A percentile compares a stretch with the other conserved stretches of the same genome.
Evolutionary conservation across 2,329 filamentous ascomycete genomes (phyloP).

Genomic region (Fusarium euwallaceae): DNA sequence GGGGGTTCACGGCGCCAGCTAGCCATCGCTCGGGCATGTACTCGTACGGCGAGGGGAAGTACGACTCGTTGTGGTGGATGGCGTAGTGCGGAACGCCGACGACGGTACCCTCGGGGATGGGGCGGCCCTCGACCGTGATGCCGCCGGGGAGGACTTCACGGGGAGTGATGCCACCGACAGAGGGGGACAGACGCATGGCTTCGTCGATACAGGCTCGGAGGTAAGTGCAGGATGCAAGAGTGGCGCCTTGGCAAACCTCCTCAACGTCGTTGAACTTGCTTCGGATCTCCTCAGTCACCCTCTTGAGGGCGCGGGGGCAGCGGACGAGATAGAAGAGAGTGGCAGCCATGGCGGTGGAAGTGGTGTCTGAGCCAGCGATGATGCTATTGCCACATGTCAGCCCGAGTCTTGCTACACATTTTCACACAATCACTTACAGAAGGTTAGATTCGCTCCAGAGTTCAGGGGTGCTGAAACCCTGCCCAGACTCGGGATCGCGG

Average conservation of each 20-base stretch:
- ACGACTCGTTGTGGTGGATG: slow-evolving; percentile 74
- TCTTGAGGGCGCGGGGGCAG: slow-evolving; percentile 61
- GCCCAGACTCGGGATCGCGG: slow-evolving; percentile 77
- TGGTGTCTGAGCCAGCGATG: slow-evolving; percentile 80
- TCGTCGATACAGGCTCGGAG: slow-evolving; percentile 75
- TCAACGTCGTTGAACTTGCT: slow-evolving; percentile 63
- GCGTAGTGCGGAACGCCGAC: slow-evolving; percentile 76
- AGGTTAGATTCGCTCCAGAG: slow-evolving; percentile 80
- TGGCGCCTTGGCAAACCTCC: slow-evolving; percentile 66
- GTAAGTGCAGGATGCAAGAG: slow-evolving; percentile 66
- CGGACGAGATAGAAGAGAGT: slow-evolving; percentile 74
- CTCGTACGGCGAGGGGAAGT: slow-evolving; percentile 70
- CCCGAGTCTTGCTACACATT: not conserved
- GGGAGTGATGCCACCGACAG: slow-evolving; percentile 70
- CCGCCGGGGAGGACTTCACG: slow-evolving; percentile 71
- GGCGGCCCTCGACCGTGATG: slow-evolving; percentile 65
- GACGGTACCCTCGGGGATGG: slow-evolving; percentile 70
- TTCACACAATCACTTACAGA: slow-evolving; percentile 58
- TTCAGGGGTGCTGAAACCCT: slow-evolving; percentile 74
- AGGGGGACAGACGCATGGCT: slow-evolving; percentile 73
- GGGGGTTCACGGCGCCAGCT: slow-evolving; percentile 57
- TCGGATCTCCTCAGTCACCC: slow-evolving; percentile 66
- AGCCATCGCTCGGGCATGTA: slow-evolving; percentile 78
- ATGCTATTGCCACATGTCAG: slow-evolving; percentile 59
- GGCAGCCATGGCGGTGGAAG: slow-evolving; percentile 75